These are phyloP conservation scores for Sedum album DNA, from an alignment of 164 flowering plant genomes.

Conservation along the genomic window DNA sequence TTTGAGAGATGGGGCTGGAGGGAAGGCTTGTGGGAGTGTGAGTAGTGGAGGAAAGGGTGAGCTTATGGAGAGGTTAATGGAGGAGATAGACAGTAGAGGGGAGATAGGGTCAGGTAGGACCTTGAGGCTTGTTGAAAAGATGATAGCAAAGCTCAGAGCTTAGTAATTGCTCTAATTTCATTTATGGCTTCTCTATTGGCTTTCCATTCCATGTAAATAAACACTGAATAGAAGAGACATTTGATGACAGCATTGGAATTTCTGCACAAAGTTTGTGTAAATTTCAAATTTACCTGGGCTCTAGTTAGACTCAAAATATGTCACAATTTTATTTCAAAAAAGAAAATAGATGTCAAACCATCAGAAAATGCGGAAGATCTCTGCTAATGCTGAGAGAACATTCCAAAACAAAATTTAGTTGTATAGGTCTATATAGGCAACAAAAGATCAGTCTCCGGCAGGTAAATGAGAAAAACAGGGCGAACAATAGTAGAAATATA, in stretches of 20 bases:
- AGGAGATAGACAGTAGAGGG: constrained; percentile 37
- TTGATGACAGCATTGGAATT: neutral
- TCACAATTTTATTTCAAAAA: neutral
- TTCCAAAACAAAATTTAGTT: neutral
- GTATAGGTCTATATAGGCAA: neutral
- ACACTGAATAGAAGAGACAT: neutral
- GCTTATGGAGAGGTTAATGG: constrained; percentile 36
- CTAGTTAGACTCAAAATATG: neutral
- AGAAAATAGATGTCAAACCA: neutral
- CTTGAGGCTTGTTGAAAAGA: constrained; percentile 42
- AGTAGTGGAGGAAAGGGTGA: constrained; percentile 15
- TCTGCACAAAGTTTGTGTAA: neutral
- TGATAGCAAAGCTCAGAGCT: constrained; percentile 36
- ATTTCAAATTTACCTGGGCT: neutral
- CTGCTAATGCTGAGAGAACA: neutral
- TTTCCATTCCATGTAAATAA: neutral
- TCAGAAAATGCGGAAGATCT: too few species aligned
- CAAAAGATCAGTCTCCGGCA: neutral
- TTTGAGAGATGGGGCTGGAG: constrained; percentile 27
- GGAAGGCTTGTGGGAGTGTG: constrained; percentile 10
- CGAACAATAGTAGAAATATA: too few species aligned
- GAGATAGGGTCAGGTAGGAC: constrained; percentile 21
- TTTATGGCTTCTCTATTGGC: neutral
- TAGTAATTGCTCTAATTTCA: constrained; percentile 4
- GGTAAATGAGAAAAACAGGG: too few species aligned